Percentiles rank a stretch among this genome's conserved stretches.
Evolutionary conservation across 208 protist genomes (phyloP).

Genomic region (Wallacemonas sp.): DNA sequence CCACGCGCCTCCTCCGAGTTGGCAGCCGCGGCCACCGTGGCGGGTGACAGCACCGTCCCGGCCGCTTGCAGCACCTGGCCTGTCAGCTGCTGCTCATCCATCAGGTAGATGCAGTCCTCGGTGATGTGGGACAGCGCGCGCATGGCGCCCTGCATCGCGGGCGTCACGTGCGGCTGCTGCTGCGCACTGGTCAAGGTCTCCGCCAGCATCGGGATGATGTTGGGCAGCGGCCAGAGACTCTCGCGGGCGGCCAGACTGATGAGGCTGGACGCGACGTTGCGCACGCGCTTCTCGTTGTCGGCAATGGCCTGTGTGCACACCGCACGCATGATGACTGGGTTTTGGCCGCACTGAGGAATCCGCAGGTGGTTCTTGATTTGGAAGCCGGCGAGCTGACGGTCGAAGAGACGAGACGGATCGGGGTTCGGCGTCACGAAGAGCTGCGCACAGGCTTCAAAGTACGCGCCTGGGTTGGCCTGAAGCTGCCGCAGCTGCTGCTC

Average conservation of each 20-base stretch:
- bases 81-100: conserved; percentile 63
- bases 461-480: conserved; percentile 40
- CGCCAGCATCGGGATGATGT: conserved; percentile 4
- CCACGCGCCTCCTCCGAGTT: conserved; percentile 8
- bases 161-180: conserved; percentile 8
- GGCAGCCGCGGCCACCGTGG: conserved; percentile 18
- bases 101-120: conserved; percentile 56
- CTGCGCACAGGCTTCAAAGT: conserved; percentile 67
- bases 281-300: conserved; percentile 61
- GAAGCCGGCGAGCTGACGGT: conserved; percentile 64
- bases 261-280: conserved; percentile 71
- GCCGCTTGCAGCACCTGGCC: conserved; percentile 44
- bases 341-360: conserved; percentile 45
- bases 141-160: conserved; percentile 70
- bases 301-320: conserved; percentile 65
- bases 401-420: conserved; percentile 23
- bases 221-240: conserved; percentile 42
- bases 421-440: conserved; percentile 48
- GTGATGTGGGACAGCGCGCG: conserved; percentile 76
- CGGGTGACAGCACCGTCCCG: conserved; percentile 42
- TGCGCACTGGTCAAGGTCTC: conserved; percentile 17
- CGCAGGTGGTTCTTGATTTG: conserved; percentile 78
- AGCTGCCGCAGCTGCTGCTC: conserved; percentile 66
- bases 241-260: conserved; percentile 78
- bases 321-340: conserved; percentile 43